These are phyloP conservation scores for Dovyalis caffra DNA, from an alignment of 345 rosid species.

Conservation along the genomic window DNA sequence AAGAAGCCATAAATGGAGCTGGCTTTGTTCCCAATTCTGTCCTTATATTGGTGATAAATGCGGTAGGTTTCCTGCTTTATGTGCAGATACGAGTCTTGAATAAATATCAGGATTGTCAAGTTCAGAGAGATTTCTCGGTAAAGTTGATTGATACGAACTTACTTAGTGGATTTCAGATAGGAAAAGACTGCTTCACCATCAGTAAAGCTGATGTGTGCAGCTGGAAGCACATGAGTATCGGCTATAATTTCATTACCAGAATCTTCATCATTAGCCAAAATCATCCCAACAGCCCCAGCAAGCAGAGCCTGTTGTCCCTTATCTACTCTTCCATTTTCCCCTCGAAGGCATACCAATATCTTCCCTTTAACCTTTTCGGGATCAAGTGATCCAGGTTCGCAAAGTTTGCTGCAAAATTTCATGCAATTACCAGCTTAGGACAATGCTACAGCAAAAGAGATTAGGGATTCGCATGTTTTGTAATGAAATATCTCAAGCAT, in stretches of 20 bases:
- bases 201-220: conserved; percentile 34
- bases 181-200: conserved; percentile 37
- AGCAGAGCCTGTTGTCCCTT: conserved; percentile 33
- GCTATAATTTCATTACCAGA: conserved; percentile 31
- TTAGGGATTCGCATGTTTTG: not conserved
- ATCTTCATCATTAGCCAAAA: conserved; percentile 35
- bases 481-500: not conserved
- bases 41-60: conserved; percentile 3
- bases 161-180: conserved; percentile 50
- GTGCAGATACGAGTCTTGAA: not conserved
- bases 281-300: conserved; percentile 58
- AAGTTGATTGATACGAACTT: not conserved
- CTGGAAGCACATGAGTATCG: conserved; percentile 45
- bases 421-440: not conserved
- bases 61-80: conserved; percentile 28
- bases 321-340: conserved; percentile 24
- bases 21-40: not conserved
- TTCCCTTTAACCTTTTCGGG: conserved; percentile 57
- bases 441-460: not conserved
- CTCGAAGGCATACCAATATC: conserved; percentile 49
- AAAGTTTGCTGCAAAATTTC: conserved; percentile 8
- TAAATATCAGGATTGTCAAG: not conserved
- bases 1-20: conserved; percentile 22
- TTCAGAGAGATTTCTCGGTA: not conserved
- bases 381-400: conserved; percentile 40